Percentiles rank a stretch among this genome's conserved stretches.
Conservation (phyloP, 2,329 filamentous ascomycete species). For the Verticillium nubilum region DNA sequence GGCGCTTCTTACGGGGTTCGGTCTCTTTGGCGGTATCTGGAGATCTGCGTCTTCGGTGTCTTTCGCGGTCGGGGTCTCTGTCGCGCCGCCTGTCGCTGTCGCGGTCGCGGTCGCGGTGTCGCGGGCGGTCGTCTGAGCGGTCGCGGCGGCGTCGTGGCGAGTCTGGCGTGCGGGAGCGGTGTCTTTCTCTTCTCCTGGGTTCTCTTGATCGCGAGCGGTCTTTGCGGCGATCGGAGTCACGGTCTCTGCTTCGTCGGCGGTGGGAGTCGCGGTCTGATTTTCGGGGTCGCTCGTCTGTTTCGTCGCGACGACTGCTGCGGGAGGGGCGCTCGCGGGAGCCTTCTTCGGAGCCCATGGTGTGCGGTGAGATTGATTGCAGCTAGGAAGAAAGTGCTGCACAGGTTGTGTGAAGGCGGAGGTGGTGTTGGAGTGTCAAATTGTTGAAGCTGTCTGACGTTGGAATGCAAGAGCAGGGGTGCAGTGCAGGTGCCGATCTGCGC, state of each 20-base stretch:
- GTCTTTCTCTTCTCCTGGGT: conserved; percentile 2
- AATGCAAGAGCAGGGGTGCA: background rate
- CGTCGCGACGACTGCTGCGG: conserved; percentile 3
- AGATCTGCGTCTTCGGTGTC: conserved; percentile 24
- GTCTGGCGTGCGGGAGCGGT: conserved; percentile 9
- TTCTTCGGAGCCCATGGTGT: conserved; percentile 8
- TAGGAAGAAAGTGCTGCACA: background rate
- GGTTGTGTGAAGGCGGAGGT: background rate
- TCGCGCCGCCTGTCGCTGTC: conserved; percentile 7
- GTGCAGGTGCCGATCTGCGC: background rate
- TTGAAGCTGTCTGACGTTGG: background rate
- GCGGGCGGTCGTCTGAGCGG: conserved; percentile 13
- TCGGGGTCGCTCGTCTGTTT: conserved; percentile 1
- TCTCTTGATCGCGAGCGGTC: conserved; percentile 6
- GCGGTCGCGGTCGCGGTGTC: conserved; percentile 13
- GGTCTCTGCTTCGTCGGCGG: conserved; percentile 7
- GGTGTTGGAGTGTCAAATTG: background rate
- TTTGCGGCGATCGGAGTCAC: conserved; percentile 3
- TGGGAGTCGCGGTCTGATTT: conserved; percentile 2
- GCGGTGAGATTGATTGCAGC: no score
- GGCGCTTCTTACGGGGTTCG: conserved; percentile 9
- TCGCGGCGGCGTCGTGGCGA: conserved; percentile 3
- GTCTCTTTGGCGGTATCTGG: conserved; percentile 24
- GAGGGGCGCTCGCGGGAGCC: conserved; percentile 6
- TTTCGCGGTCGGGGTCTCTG: conserved; percentile 17